These are phyloP conservation scores for Ricinus communis DNA, from an alignment of 345 rosid species.

Conservation along the genomic window DNA sequence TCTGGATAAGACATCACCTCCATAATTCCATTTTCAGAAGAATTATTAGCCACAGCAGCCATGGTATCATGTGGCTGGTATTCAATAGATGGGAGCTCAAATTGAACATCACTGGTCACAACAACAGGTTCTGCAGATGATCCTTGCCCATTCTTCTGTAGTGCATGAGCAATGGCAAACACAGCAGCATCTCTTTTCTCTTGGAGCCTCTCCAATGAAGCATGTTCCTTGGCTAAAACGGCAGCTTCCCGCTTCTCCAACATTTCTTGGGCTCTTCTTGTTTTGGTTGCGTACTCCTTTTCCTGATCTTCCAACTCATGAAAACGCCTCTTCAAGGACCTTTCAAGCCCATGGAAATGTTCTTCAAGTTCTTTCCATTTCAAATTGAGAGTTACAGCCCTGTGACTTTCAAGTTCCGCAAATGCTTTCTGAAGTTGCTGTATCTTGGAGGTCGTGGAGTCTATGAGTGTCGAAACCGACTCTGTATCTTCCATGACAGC, in stretches of 20 bases:
- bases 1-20: conserved; percentile 79
- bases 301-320: conserved; percentile 97
- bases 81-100: conserved; percentile 31
- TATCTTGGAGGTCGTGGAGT: conserved; percentile 81
- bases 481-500: conserved; percentile 65
- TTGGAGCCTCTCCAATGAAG: conserved; percentile 75
- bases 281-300: conserved; percentile 71
- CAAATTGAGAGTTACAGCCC: conserved; percentile 82
- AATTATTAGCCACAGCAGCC: conserved; percentile 49
- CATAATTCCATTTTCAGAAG: conserved; percentile 44
- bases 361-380: conserved; percentile 98
- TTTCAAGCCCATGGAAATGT: conserved; percentile 97
- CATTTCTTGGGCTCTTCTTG: conserved; percentile 70
- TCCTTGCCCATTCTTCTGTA: conserved; percentile 59
- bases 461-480: conserved; percentile 76
- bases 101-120: conserved; percentile 39
- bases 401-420: conserved; percentile 95
- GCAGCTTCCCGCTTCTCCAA: conserved; percentile 76
- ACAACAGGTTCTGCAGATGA: conserved; percentile 42
- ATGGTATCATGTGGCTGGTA: conserved; percentile 49
- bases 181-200: conserved; percentile 87
- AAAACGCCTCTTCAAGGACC: conserved; percentile 94
- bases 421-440: conserved; percentile 99
- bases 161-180: conserved; percentile 56
- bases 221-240: conserved; percentile 81